Conservation (phyloP, 176 grass and related monocot genomes). For the Phoenix dactylifera region DNA sequence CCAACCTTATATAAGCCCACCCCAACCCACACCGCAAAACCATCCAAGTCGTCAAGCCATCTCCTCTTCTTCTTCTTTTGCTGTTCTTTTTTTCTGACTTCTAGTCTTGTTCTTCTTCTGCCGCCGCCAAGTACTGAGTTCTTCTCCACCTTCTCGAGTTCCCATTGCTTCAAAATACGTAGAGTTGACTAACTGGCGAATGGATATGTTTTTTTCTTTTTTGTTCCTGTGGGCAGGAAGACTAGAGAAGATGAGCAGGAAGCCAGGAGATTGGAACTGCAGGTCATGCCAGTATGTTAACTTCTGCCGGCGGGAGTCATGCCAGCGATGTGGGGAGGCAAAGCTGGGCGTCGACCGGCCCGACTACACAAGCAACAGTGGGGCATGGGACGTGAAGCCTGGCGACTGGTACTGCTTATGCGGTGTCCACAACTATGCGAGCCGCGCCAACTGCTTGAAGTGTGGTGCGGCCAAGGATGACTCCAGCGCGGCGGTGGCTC, state of each 20-base stretch:
- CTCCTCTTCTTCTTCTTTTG: no score
- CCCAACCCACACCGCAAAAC: slow-evolving; percentile 26
- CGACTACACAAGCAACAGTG: slow-evolving; percentile 28
- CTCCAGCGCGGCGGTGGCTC: slow-evolving; percentile 39
- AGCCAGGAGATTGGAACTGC: slow-evolving; percentile 90
- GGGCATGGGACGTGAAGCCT: slow-evolving; percentile 70
- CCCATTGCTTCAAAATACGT: no score
- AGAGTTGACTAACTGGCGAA: no score
- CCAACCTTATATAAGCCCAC: slow-evolving; percentile 79
- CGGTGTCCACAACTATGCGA: slow-evolving; percentile 72
- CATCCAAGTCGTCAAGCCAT: slow-evolving; percentile 1
- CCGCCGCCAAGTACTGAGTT: no score
- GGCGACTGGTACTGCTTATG: slow-evolving; percentile 90
- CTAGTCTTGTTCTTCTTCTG: no score
- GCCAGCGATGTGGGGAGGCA: slow-evolving; percentile 67
- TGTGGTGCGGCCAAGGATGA: slow-evolving; percentile 64
- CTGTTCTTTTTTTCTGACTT: no score
- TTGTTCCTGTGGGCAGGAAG: no score
- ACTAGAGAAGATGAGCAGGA: slow-evolving; percentile 40
- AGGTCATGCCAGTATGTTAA: slow-evolving; percentile 80
- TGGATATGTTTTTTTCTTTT: no score
- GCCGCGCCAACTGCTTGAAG: slow-evolving; percentile 72
- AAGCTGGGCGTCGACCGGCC: slow-evolving; percentile 46
- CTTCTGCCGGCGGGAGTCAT: slow-evolving; percentile 78
- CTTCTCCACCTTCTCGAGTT: no score